phyloP scores from a whole-genome alignment of 139 green algal species.

The Spirogloea muscicola region DNA sequence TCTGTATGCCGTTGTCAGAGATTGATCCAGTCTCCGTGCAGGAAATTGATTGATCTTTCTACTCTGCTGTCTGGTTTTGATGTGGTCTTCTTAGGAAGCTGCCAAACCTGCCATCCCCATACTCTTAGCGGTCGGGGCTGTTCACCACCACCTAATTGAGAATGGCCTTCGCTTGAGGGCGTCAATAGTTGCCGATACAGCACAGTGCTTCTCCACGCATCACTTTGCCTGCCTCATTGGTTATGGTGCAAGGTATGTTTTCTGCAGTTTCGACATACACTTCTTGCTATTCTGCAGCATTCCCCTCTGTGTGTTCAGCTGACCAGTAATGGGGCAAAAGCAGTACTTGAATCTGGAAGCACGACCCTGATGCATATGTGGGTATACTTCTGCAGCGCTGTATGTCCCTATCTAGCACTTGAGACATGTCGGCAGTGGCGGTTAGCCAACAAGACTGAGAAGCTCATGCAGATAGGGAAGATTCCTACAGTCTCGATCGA shows the following conservation, averaged over 20 bases:
- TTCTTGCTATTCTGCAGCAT: background rate
- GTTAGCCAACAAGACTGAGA: conserved; percentile 60
- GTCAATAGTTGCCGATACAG: conserved; percentile 92
- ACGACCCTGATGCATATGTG: background rate
- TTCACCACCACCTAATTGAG: conserved; percentile 97
- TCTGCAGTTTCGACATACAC: background rate
- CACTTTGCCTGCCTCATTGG: conserved; percentile 87
- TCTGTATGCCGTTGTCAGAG: too few relatives aligned
- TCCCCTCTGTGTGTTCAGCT: background rate
- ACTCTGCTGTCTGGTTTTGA: too few relatives aligned
- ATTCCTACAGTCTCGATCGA: conserved; percentile 70
- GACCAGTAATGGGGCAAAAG: background rate
- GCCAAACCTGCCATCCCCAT: conserved; percentile 67
- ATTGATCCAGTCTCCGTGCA: too few relatives aligned
- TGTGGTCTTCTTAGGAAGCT: conserved; percentile 38
- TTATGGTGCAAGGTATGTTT: conserved; percentile 75
- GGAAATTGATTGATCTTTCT: too few relatives aligned
- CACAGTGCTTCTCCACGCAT: conserved; percentile 82
- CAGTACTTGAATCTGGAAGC: background rate
- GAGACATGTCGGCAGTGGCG: conserved; percentile 95
- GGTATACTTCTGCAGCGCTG: conserved; percentile 60
- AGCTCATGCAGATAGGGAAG: conserved; percentile 88
- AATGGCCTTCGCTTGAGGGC: conserved; percentile 57
- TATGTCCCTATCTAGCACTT: conserved; percentile 95
- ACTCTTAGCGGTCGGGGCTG: conserved; percentile 85